Evolutionary conservation across 1,284 basidiomycete genomes (phyloP), one percentile per base, ranked within the genome.

Genomic region (Porphyrellus sp.): DNA sequence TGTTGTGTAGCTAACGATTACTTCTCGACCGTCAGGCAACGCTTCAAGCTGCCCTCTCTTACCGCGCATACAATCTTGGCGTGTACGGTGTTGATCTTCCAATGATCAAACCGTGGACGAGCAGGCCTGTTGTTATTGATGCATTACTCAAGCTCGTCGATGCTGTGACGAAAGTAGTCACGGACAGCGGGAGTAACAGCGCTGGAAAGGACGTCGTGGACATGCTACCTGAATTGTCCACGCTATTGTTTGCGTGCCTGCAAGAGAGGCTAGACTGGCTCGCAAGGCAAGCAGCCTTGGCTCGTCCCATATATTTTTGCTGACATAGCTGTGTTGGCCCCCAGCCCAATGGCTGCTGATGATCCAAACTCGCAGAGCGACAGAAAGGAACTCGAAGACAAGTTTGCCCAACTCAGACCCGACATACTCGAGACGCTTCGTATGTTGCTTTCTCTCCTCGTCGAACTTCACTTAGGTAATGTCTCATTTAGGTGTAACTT

Each of bases 101-200:
- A 0, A 82, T 86, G 74, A 77, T 81, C 51, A 82, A 88, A 59
- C 83, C 91, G 1, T 99, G 96, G 96, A 92, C 93, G 3, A 92
- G 84, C 65, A 77, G 77, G 59, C 75, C 80, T 8, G 69, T 73
- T 1, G 70, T 91, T 41, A 81, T 97, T 50, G 84, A 91, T 44
- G 77, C 85, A 23, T 72, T 92, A 4, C 77, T 89, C 39, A 78
- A 79, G 41, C 77, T 95, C 20, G 95, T 94, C 63, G 80, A 85
- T 47, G 70, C 80, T 2, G 91, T 90, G 0, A 81, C 75, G 54
- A 77, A 76, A 55, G 55, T 60, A 2, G 59, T 59, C 37, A 65
- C 46, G 15, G 60, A 54, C 18, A 54, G 59, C 39, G 52, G 52
- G 46, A 66, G 56, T 23, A 60, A 42, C 44, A 56, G 49, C 48